Base-by-base conservation (phyloP, 148 eudicot species). In the Arctostaphylos glauca region DNA sequence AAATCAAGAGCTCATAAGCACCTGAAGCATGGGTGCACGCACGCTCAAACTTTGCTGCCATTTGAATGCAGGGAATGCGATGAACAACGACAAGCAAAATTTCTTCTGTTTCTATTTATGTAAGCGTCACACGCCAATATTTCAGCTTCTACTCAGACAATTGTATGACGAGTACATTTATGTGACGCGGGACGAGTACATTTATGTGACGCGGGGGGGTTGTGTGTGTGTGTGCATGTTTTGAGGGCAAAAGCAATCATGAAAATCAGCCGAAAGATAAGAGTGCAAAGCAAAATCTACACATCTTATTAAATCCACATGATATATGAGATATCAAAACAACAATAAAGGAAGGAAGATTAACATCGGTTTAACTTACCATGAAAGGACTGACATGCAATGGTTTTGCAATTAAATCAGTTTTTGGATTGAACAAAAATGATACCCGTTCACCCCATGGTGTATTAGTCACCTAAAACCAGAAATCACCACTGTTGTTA, bases 371-470 rank as follows among this genome's bases (percentile, higher is more conserved):
- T 14, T 19, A 48, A 62, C 93, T 85, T 86, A 96, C 99, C 99
- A 96, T 96, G 90, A 96, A 96, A 53, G 99, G 99, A 82, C 99
- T 96, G 76, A 96, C 97, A 85, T 94, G 99, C 62, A 94, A 88
- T 64, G 98, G 82, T 85, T 96, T 96, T 14, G 98, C 94, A 77
- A 93, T 95, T 80, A 83, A 56, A 86, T 96, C 99, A 25, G 89
- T 80, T 81, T 84, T 83, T 48, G 99, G 98, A 85, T 89, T 85
- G 87, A 96, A 96, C 60, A 90, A 79, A 86, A 94, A 96, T 80
- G 88, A 78, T 25, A 94, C 98, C 82, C 92, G 89, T 90, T 96
- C 98, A 19, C 99, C 98, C 99, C 99, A 96, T 9, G 99, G 99
- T 54, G 99, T 93, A 85, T 96, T 96, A 56, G 99, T 96, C 74